Percentiles rank a stretch among this genome's conserved stretches.
phyloP scores from a whole-genome alignment of 441 rosid species.

The Corymbia calophylla region DNA sequence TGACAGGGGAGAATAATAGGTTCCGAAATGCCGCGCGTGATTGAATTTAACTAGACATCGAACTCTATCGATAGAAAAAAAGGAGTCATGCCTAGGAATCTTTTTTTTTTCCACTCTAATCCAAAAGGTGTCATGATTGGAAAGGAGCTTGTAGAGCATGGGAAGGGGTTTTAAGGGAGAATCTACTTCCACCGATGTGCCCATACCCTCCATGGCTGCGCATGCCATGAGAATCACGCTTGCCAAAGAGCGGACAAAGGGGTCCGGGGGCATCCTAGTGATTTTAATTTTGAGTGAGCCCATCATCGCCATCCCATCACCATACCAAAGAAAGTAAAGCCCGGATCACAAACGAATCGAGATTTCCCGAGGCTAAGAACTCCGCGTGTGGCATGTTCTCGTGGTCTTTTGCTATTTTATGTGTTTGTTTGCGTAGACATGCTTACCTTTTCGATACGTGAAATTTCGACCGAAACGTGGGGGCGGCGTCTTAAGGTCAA shows the following conservation, averaged over 20 bases:
- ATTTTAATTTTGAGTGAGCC: background rate
- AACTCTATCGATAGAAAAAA: accelerated
- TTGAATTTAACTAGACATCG: background rate
- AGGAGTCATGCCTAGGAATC: background rate
- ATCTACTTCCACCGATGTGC: background rate
- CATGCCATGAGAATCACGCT: background rate
- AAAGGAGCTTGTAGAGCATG: accelerated
- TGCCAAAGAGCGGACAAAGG: background rate
- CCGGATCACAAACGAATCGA: too few species aligned
- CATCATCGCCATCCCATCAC: background rate
- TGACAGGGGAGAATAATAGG: too few species aligned
- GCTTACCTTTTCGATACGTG: background rate
- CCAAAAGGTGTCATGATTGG: accelerated
- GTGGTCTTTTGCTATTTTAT: background rate
- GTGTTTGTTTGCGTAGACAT: background rate
- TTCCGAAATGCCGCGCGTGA: accelerated
- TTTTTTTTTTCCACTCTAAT: background rate
- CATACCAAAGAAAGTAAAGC: too few species aligned
- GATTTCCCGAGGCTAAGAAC: background rate
- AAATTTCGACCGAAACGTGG: background rate
- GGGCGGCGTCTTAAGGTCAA: background rate
- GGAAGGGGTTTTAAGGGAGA: background rate
- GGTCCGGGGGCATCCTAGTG: background rate
- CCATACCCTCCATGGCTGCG: background rate
- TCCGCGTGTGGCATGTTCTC: too few species aligned